Percentiles rank a stretch among this genome's conserved stretches.
These are phyloP conservation scores for Fusarium sp. DNA, from an alignment of 2,329 filamentous ascomycete genomes.

Conservation along the genomic window DNA sequence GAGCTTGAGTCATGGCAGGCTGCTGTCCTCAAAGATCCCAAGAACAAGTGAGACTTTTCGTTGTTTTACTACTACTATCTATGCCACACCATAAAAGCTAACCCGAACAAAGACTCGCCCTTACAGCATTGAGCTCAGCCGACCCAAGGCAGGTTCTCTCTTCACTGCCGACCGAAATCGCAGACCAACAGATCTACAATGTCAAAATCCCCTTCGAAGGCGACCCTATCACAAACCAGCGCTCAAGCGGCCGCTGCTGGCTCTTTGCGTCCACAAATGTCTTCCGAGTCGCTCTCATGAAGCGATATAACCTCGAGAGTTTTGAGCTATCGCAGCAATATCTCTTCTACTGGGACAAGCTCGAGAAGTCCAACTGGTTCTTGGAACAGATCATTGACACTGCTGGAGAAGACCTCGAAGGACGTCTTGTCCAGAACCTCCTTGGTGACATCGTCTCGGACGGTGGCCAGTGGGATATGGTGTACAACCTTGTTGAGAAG, in stretches of 20 bases:
- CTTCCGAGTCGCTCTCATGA: conserved; percentile 89
- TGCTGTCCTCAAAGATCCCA: conserved; percentile 72
- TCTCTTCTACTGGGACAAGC: conserved; percentile 93
- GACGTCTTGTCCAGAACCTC: conserved; percentile 78
- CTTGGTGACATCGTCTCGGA: conserved; percentile 78
- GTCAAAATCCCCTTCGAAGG: conserved; percentile 86
- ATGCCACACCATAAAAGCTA: neutral
- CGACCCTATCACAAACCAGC: conserved; percentile 86
- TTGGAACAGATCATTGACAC: conserved; percentile 87
- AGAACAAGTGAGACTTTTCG: conserved; percentile 66
- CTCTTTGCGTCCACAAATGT: conserved; percentile 93
- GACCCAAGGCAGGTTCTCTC: conserved; percentile 75
- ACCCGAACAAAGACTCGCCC: conserved; percentile 70
- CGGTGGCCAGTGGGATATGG: conserved; percentile 94
- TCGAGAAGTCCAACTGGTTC: conserved; percentile 93
- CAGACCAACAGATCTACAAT: conserved; percentile 86
- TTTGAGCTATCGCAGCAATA: conserved; percentile 92
- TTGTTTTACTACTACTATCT: neutral
- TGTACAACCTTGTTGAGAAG: conserved; percentile 85
- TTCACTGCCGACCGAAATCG: conserved; percentile 71
- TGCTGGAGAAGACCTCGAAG: conserved; percentile 75
- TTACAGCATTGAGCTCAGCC: conserved; percentile 77
- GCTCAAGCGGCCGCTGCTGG: conserved; percentile 87
- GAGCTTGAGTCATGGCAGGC: conserved; percentile 71
- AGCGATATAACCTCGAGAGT: conserved; percentile 79